Conservation (phyloP, 2,329 filamentous ascomycete species). For the Penicillium oxalicum region DNA sequence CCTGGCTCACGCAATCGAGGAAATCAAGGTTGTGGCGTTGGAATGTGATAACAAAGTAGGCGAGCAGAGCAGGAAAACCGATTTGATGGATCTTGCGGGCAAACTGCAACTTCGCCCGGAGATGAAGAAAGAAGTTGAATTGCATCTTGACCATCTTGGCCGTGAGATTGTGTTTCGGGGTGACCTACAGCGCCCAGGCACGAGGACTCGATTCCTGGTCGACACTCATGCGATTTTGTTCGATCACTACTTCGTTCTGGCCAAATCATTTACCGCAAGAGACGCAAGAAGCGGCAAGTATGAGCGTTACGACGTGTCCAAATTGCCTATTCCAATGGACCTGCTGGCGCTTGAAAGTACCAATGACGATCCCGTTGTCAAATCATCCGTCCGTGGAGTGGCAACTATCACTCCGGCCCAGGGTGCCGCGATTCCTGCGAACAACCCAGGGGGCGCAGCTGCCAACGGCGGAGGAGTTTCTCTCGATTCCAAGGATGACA, state of each 20-base stretch:
- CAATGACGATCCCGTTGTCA: slow-evolving; percentile 84
- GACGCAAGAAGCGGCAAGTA: slow-evolving; percentile 71
- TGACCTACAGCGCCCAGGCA: slow-evolving; percentile 81
- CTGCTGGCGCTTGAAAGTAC: slow-evolving; percentile 86
- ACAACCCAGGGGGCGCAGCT: slow-evolving; percentile 62
- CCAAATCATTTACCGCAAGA: slow-evolving; percentile 65
- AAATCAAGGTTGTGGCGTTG: slow-evolving; percentile 80
- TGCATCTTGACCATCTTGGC: slow-evolving; percentile 91
- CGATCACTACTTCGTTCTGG: slow-evolving; percentile 91
- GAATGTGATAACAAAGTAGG: slow-evolving; percentile 91
- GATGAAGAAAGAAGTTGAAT: slow-evolving; percentile 72
- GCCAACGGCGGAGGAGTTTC: slow-evolving; percentile 45
- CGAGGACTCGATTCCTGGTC: slow-evolving; percentile 84
- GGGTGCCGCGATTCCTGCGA: slow-evolving; percentile 45
- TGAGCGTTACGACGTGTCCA: slow-evolving; percentile 83
- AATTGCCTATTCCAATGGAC: slow-evolving; percentile 94
- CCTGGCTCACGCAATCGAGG: slow-evolving; percentile 74
- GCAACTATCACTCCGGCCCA: slow-evolving; percentile 50
- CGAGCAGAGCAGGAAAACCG: slow-evolving; percentile 85
- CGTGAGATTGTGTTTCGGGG: slow-evolving; percentile 83
- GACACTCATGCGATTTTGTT: slow-evolving; percentile 92
- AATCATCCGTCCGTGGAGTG: slow-evolving; percentile 67
- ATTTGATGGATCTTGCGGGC: slow-evolving; percentile 73
- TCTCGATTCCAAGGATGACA: slow-evolving; percentile 63
- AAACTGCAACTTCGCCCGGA: slow-evolving; percentile 81